Base-by-base conservation (phyloP, 2,329 filamentous ascomycete species). In the Stagonosporopsis rhizophila region DNA sequence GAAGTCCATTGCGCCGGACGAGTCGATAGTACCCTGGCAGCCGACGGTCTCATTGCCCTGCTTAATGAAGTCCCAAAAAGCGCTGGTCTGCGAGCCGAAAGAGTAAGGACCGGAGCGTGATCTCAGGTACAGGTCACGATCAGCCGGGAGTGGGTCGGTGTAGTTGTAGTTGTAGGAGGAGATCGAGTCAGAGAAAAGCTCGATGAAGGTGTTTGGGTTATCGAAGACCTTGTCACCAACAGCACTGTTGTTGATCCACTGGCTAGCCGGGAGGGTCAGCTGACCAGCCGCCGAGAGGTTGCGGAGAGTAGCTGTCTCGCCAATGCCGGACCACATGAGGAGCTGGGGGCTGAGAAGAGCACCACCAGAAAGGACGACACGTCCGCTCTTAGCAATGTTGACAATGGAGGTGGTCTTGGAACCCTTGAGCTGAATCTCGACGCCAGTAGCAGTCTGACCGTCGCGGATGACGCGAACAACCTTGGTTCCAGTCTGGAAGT, bases 161-260 rank as follows among this genome's bases (percentile, higher is more conserved):
- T 84, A 85, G 46, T 71, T 76, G 65, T 83, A 79, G 9, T 64
- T 71, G 66, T 82, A 84, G 0, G 82, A 81, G n/a, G 78, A 52
- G 44, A 85, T 67, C 2, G 69, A 59, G 1, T 79, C 74, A 3
- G 71, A 71, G 1, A 75, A 75, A 1, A 84, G 73, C 60, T 81
- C 79, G 66, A 84, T 81, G 58, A 81, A 83, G 1, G 82, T 84
- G 58, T 84, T 84, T 5, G 83, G 82, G 62, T 85, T 85, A 64
- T 84, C 82, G 59, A 83, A 85, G 25, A 85, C 78, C 30, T 79
- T 79, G 14, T 77, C 71, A 39, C 83, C 83, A 4, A 85, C 78
- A 4, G 77, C 74, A 0, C 75, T 75, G 64, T 81, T 82, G 65
- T 81, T 78, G 55, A 85, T 77, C 82, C 82, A 84, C 20, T 77